Percentiles rank a stretch among this genome's conserved stretches.
phyloP scores from a whole-genome alignment of 768 basidiomycete species.

The Pholiota microspora region DNA sequence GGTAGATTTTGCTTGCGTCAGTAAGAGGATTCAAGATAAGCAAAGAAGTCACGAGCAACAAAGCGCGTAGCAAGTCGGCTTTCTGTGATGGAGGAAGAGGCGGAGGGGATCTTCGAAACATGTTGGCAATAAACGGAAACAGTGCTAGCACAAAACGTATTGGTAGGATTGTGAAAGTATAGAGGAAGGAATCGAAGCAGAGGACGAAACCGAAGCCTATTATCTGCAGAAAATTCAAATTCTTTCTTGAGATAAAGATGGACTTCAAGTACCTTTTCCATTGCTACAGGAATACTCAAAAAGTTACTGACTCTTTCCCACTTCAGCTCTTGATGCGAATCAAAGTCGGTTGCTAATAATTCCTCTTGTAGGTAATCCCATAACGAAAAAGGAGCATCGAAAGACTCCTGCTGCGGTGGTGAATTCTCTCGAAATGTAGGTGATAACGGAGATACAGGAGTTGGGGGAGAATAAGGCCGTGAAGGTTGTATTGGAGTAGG shows the following conservation, averaged over 20 bases:
- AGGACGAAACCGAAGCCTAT: constrained; percentile 90
- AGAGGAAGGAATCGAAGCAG: constrained; percentile 95
- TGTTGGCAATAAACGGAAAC: constrained; percentile 50
- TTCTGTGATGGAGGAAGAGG: constrained; percentile 85
- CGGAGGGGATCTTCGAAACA: constrained; percentile 46
- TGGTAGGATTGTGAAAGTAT: constrained; percentile 96
- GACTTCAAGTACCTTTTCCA: constrained; percentile 74
- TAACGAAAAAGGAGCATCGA: constrained; percentile 64
- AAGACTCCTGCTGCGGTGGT: constrained; percentile 19
- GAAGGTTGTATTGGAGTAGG: constrained; percentile 66
- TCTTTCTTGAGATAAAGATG: neutral
- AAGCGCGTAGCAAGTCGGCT: constrained; percentile 82
- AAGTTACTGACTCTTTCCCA: constrained; percentile 98
- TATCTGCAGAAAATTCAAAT: constrained; percentile 47
- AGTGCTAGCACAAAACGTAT: constrained; percentile 77
- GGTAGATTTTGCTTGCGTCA: constrained; percentile 97
- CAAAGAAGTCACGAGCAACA: constrained; percentile 74
- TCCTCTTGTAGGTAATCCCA: constrained; percentile 94
- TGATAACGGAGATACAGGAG: constrained; percentile 29
- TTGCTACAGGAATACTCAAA: constrained; percentile 84
- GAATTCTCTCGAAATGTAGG: constrained; percentile 20
- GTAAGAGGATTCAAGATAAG: constrained; percentile 77
- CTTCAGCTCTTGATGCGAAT: constrained; percentile 90
- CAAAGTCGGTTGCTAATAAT: constrained; percentile 88
- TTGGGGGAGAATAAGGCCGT: constrained; percentile 31